Base-by-base conservation (phyloP, 768 basidiomycete genomes). In the Lactarius akahatsu region DNA sequence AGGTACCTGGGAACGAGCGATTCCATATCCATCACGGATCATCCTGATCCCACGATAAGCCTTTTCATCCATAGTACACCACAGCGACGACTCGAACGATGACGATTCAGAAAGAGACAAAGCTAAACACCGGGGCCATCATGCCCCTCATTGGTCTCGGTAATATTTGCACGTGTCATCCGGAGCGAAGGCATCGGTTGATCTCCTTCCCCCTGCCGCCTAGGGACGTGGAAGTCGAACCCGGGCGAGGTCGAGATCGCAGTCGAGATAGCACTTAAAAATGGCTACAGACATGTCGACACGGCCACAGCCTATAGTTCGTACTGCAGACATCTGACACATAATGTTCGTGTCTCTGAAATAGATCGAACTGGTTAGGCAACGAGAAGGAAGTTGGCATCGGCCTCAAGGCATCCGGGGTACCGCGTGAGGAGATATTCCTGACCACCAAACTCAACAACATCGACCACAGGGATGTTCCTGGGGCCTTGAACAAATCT, bases 361-460 rank as follows among this genome's bases (percentile, higher is more conserved):
- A 59, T 54, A 57, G 36, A 11, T 58, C 36, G 18, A 28, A 32
- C 30, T 34, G 47, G 10, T 18, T 68, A 75, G 76, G 77, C 60
- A 94, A 94, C 73, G 91, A 95, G 77, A 78, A 80, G 41, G 91
- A 92, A 76, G 94, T 96, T 54, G 94, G 93, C 16, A 72, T 85
- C 62, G 94, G 93, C 36, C 88, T 95, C 78, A 86, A 84, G 71
- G 80, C 81, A 15, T 89, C 88, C 28, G 92, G 91, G 13, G 85
- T 94, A 18, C 80, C 85, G 6, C 85, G 94, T 64, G 79, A 80
- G 41, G 79, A 87, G 63, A 83, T 96, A 76, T 96, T 95, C 82
- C 77, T 96, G 66, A 93, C 91, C 65, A 89, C 87, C 65, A 90
- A 89, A 76, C 80, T 90, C 62, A 80, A 83, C 73, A 88, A 87